A percentile compares a stretch with the other conserved stretches of the same genome.
These are phyloP conservation scores for Umbelopsis ramanniana DNA, from an alignment of 192 early-diverging fungal species.

Conservation along the genomic window DNA sequence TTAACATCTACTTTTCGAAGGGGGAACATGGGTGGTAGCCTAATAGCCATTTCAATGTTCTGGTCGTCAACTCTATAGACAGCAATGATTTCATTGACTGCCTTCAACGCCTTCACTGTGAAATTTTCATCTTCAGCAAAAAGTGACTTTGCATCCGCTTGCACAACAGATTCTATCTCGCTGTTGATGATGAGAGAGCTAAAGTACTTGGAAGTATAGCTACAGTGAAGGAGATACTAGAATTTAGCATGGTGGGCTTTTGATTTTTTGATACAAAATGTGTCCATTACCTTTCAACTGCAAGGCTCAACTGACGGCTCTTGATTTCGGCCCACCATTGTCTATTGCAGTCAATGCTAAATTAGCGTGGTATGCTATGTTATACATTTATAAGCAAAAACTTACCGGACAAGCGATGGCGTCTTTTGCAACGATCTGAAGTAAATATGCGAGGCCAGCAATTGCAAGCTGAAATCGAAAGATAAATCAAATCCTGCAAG, in stretches of 20 bases:
- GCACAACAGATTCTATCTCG: slow-evolving; percentile 63
- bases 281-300: slow-evolving; percentile 63
- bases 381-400: background rate
- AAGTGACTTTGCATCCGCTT: slow-evolving; percentile 46
- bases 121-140: slow-evolving; percentile 60
- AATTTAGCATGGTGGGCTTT: background rate
- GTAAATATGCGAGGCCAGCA: slow-evolving; percentile 79
- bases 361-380: background rate
- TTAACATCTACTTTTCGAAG: slow-evolving; percentile 74
- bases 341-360: slow-evolving; percentile 12
- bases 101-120: slow-evolving; percentile 63
- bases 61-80: slow-evolving; percentile 81
- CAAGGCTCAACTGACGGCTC: slow-evolving; percentile 71
- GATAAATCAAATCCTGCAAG: slow-evolving; percentile 48
- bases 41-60: slow-evolving; percentile 72
- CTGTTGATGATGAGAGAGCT: slow-evolving; percentile 61
- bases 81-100: slow-evolving; percentile 70
- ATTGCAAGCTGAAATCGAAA: slow-evolving; percentile 58
- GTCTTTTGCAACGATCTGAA: slow-evolving; percentile 61
- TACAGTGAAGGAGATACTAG: slow-evolving; percentile 20
- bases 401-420: slow-evolving; percentile 69
- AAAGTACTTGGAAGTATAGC: slow-evolving; percentile 76
- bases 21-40: slow-evolving; percentile 71
- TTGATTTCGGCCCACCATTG: slow-evolving; percentile 85
- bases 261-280: background rate